Evolutionary conservation across 2,329 filamentous ascomycete genomes (phyloP).

Genomic region (Aspergillus unguis): DNA sequence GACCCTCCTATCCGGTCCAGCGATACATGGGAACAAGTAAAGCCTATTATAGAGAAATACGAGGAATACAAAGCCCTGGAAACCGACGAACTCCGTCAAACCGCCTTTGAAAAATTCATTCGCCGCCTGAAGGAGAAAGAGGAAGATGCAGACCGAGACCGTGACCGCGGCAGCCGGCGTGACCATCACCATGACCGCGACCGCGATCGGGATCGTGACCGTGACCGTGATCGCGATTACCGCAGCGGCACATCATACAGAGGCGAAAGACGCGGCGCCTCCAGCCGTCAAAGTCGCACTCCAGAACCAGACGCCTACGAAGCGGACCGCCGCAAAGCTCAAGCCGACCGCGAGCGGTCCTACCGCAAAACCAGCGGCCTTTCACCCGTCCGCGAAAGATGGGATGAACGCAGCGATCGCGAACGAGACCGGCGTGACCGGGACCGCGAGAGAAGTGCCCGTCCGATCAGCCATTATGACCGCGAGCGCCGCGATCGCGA

Average conservation of each 20-base stretch:
- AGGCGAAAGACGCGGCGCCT: constrained; percentile 38
- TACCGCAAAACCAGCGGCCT: constrained; percentile 75
- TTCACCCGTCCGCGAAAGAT: constrained; percentile 46
- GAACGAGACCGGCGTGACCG: constrained; percentile 41
- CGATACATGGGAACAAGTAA: constrained; percentile 88
- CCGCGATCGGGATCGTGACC: constrained; percentile 45
- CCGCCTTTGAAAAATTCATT: constrained; percentile 88
- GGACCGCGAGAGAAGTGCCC: constrained; percentile 34
- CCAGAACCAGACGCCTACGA: constrained; percentile 95
- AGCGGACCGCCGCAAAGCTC: constrained; percentile 88
- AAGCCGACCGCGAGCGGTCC: constrained; percentile 89
- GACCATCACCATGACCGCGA: constrained; percentile 58
- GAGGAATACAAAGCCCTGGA: constrained; percentile 81
- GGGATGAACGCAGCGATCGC: constrained; percentile 36
- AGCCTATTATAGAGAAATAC: constrained; percentile 71
- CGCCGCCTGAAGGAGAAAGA: constrained; percentile 88
- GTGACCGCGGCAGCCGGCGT: constrained; percentile 46
- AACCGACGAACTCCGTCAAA: constrained; percentile 76
- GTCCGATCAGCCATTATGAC: constrained; percentile 58
- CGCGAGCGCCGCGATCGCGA: constrained; percentile 84
- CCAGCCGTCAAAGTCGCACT: constrained; percentile 69
- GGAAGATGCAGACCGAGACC: constrained; percentile 67
- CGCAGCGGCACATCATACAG: constrained; percentile 41
- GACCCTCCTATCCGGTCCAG: constrained; percentile 74
- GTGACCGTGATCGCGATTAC: constrained; percentile 56